Base-by-base conservation (phyloP, 164 flowering plant species). In the Macadamia tetraphylla region DNA sequence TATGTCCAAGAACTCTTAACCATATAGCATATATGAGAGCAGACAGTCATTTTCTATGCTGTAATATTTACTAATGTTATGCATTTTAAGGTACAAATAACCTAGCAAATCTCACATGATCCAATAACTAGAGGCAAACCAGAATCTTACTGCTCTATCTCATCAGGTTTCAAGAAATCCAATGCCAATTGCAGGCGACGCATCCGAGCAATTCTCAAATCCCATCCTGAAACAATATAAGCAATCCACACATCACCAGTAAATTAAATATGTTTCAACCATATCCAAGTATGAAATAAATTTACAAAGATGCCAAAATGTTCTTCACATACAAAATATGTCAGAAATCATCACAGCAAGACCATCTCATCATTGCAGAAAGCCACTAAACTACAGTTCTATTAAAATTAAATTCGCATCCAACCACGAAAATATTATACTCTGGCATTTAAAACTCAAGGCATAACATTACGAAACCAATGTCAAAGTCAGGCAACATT, bases 161-260 rank as follows among this genome's bases (percentile, higher is more conserved):
- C 98, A 40, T 92, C 89, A 80, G 77, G 83, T 73, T 84, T 87
- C 81, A 90, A 79, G 82, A 86, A 92, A 58, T 86, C 81, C 87
- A 94, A 76, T 52, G 96, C 88, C 79, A 92, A 70, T 73, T 92
- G 92, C 81, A 94, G 72, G 59, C 83, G 87, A 49, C 97, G 89
- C 71, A 87, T 78, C 69, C 96, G 87, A 74, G 90, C 78, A 67
- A 86, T 44, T 77, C 80, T 87, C 71, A 88, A 66, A 71, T 81
- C 88, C 98, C 97, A 94, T 46, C 96, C 98, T 94, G 85, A 53
- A 60, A 83, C 23, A 23, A 68, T 51, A 75, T 73, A 23, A 60
- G 66, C 56, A 70, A 70, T 13, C n/a, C 29, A 70, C 23, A 31
- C 31, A 46, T 51, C 18, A 67, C 30, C n/a, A 64, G 43, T 43